These are phyloP conservation scores for Porpolomopsis calyptriformis DNA, from an alignment of 768 basidiomycete species.

Conservation along the genomic window DNA sequence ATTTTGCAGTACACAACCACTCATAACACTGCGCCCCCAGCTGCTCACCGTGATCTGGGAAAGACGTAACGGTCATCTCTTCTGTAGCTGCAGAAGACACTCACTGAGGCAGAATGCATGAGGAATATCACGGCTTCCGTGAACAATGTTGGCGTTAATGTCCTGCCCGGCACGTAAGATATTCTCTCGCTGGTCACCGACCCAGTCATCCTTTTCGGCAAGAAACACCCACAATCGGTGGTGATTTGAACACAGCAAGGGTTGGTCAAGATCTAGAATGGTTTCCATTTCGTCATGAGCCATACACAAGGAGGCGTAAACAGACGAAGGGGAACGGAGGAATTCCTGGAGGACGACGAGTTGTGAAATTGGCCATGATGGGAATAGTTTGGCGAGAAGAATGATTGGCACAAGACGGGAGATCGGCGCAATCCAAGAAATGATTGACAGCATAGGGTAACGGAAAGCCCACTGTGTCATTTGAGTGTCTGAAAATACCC, in stretches of 20 bases:
- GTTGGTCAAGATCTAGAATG: conserved; percentile 43
- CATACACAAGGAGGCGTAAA: conserved; percentile 48
- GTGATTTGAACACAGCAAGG: conserved; percentile 30
- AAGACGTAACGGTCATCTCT: conserved; percentile 6
- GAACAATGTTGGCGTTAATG: conserved; percentile 27
- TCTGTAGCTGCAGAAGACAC: conserved; percentile 15
- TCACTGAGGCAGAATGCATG: conserved; percentile 70
- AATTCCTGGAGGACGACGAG: conserved; percentile 37
- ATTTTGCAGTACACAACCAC: too few species aligned
- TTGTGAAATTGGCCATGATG: conserved; percentile 40
- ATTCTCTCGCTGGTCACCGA: conserved; percentile 41
- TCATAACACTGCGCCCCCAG: conserved; percentile 38
- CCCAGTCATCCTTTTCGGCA: conserved; percentile 58
- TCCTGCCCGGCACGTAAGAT: conserved; percentile 30
- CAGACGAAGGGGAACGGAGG: conserved; percentile 38
- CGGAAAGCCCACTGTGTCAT: conserved; percentile 35
- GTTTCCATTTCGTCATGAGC: conserved; percentile 59
- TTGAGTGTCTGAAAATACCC: neutral
- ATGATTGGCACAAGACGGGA: conserved; percentile 28
- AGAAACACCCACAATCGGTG: conserved; percentile 42
- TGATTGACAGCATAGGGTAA: conserved; percentile 32
- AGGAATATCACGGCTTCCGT: conserved; percentile 40
- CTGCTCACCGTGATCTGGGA: conserved; percentile 40
- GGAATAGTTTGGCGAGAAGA: conserved; percentile 34
- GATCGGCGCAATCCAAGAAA: conserved; percentile 36